phyloP scores from a whole-genome alignment of 1,284 basidiomycete genomes.

The Cryptococcus floricola region DNA sequence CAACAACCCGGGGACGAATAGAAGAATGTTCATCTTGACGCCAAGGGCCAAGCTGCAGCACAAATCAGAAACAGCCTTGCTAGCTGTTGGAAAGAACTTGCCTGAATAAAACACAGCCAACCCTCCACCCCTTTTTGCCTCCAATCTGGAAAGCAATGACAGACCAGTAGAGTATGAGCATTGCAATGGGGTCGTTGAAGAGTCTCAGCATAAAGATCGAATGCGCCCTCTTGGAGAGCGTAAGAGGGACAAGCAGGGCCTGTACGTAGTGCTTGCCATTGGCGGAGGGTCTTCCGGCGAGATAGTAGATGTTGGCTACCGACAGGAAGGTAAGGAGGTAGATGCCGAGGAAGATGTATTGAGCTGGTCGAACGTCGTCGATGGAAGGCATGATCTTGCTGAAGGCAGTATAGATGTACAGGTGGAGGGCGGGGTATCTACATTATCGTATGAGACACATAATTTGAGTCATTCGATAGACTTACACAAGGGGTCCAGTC shows the following conservation, averaged over 20 bases:
- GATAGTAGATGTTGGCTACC: constrained; percentile 65
- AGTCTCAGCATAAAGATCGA: constrained; percentile 88
- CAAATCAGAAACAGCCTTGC: not conserved
- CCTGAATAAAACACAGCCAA: constrained; percentile 50
- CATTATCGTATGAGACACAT: not conserved
- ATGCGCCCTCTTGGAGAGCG: constrained; percentile 86
- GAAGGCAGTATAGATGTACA: constrained; percentile 77
- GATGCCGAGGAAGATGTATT: constrained; percentile 70
- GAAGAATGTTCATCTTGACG: constrained; percentile 91
- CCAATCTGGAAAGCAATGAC: constrained; percentile 55
- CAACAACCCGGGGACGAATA: constrained; percentile 86
- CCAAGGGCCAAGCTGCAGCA: constrained; percentile 74
- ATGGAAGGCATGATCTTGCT: constrained; percentile 54
- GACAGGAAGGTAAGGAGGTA: constrained; percentile 66
- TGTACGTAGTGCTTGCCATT: constrained; percentile 58
- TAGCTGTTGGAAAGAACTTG: constrained; percentile 46
- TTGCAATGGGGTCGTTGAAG: constrained; percentile 93
- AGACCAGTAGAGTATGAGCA: constrained; percentile 54
- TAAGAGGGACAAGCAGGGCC: constrained; percentile 70
- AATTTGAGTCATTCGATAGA: constrained; percentile 9
- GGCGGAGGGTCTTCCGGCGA: constrained; percentile 45
- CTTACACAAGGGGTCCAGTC: constrained; percentile 89
- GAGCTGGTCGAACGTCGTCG: constrained; percentile 60
- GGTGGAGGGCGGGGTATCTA: constrained; percentile 92
- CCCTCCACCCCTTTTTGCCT: constrained; percentile 57